Base-by-base conservation (phyloP, 805 yeast genomes). In the Lipomyces kockii region DNA sequence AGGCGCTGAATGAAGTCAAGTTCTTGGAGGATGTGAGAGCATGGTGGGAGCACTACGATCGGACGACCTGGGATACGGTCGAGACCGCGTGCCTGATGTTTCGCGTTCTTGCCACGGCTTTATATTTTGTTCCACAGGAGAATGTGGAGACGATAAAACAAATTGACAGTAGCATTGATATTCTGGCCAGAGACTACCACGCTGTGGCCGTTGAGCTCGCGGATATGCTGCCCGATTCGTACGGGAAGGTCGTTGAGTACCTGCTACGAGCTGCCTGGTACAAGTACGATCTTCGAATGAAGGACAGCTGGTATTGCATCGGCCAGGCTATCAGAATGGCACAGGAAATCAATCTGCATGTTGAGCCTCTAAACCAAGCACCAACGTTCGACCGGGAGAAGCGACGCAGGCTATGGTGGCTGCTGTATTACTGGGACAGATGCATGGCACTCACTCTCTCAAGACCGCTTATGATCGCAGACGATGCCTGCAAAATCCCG, bases 281-380 rank as follows among this genome's bases (percentile, higher is more conserved):
- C 35, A 58, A 58, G 58, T 49, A 11, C n/a, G 58, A 58, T 22
- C 17, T 20, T 49, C 53, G 58, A 20, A 46, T 49, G 53, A 58
- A 29, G 37, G 58, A 58, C 25, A 43, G 58, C n/a, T 58, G 61
- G 61, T 58, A 58, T 20, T 29, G 35, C 53, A 46, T 29, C 17
- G 61, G 58, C 22, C 35, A 37, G 20, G 39, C 61, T 12, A 58
- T 58, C 29, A 58, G 58, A 20, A 20, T 43, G 14, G 61, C 61
- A 20, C 61, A 35, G 39, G 61, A 58, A 63, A 58, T 58, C n/a
- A 29, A 29, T 39, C 61, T 58, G 11, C 61, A 58, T 49, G 22
- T 49, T 25, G 61, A 58, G 20, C 12, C 32, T 20, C 59, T 22
- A 22, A 46, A 46, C 53, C 29, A 37, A 22, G 20, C 58, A 9